A percentile compares a stretch with the other conserved stretches of the same genome.
These are phyloP conservation scores for Amauroascus niger DNA, from an alignment of 2,329 filamentous ascomycete genomes.

Conservation along the genomic window DNA sequence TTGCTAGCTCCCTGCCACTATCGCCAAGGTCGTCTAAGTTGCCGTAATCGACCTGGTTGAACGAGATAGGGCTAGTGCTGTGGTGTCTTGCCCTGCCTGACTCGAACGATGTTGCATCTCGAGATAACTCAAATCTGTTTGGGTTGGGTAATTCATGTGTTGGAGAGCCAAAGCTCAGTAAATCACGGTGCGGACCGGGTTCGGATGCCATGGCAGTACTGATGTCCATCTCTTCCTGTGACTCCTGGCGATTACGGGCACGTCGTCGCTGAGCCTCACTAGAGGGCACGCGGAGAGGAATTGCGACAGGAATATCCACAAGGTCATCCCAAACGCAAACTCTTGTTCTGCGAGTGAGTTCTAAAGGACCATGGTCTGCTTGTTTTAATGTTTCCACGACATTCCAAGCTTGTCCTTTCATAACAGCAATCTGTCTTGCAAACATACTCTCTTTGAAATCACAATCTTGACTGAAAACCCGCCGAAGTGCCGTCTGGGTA, in stretches of 20 bases:
- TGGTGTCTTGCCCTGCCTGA: conserved; percentile 25
- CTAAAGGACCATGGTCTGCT: conserved; percentile 81
- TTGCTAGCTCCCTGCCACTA: conserved; percentile 30
- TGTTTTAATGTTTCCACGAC: conserved; percentile 96
- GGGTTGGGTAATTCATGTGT: conserved; percentile 59
- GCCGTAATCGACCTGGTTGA: conserved; percentile 24
- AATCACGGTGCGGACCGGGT: conserved; percentile 48
- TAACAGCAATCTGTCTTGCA: conserved; percentile 92
- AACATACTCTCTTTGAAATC: conserved; percentile 99
- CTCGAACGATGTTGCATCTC: conserved; percentile 32
- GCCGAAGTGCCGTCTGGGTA: conserved; percentile 75
- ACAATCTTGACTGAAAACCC: conserved; percentile 80
- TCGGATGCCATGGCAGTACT: conserved; percentile 54
- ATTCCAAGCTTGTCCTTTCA: conserved; percentile 99
- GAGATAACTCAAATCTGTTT: conserved; percentile 61
- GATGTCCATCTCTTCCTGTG: conserved; percentile 84
- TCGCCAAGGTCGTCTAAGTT: conserved; percentile 25
- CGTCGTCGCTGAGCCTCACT: conserved; percentile 68
- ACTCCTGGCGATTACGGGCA: conserved; percentile 43
- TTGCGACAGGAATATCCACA: conserved; percentile 88
- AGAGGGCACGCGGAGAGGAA: conserved; percentile 75
- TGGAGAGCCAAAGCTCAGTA: conserved; percentile 55
- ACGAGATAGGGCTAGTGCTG: conserved; percentile 28
- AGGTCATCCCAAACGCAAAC: conserved; percentile 98
- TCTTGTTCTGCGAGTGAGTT: conserved; percentile 78